Conservation (phyloP, 148 eudicot genomes). For the Amaranthus cruentus region DNA sequence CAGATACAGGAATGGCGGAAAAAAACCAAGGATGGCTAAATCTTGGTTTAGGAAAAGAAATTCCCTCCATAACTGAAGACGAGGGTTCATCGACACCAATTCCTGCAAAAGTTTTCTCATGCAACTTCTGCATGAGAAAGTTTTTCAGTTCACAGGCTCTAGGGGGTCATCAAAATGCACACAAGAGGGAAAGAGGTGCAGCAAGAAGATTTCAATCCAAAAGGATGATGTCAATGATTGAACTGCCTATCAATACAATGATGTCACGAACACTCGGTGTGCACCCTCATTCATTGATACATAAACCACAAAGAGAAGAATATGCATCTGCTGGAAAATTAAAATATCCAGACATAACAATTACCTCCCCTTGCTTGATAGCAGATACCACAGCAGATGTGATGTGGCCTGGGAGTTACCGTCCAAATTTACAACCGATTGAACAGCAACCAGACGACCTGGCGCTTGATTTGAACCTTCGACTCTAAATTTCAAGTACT, state of each 20-base stretch:
- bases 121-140: constrained; percentile 72
- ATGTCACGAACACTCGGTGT: constrained; percentile 56
- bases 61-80: constrained; percentile 9
- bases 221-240: constrained; percentile 42
- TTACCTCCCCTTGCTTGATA: constrained; percentile 21
- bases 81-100: constrained; percentile 27
- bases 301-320: constrained; percentile 38
- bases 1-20: constrained; percentile 14
- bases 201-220: constrained; percentile 57
- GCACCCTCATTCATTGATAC: constrained; percentile 58
- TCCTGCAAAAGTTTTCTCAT: constrained; percentile 53
- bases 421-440: constrained; percentile 30
- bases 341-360: constrained; percentile 13
- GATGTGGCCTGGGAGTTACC: constrained; percentile 72
- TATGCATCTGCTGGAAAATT: constrained; percentile 27
- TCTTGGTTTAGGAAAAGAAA: constrained; percentile 36
- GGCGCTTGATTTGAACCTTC: constrained; percentile 44
- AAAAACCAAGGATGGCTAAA: constrained; percentile 43
- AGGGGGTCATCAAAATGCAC: constrained; percentile 90
- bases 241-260: constrained; percentile 27
- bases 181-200: constrained; percentile 67
- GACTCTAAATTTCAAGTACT: constrained; percentile 30
- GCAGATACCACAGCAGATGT: constrained; percentile 25
- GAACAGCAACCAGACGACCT: constrained; percentile 28
- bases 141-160: constrained; percentile 83